Conservation (phyloP, 345 rosid species). For the Toxicodendron radicans region DNA sequence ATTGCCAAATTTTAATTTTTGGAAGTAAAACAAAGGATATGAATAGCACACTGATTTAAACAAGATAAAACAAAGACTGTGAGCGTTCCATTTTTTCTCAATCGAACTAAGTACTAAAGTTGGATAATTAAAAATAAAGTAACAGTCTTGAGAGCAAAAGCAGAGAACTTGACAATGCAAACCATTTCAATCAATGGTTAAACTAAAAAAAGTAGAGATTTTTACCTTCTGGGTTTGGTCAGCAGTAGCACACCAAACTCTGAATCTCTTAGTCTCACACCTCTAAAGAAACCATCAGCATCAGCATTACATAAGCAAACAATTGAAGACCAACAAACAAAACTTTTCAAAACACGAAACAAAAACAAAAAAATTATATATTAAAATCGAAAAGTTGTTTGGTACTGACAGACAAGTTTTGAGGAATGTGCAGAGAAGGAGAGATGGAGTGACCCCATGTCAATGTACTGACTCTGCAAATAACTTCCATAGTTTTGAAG, state of each 20-base stretch:
- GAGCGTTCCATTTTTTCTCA: not conserved
- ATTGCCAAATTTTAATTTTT: not conserved
- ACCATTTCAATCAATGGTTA: not conserved
- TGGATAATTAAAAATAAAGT: not conserved
- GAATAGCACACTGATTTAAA: not conserved
- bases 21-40: no score
- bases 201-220: not conserved
- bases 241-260: slow-evolving; percentile 39
- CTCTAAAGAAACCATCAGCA: slow-evolving; percentile 32
- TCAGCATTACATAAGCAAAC: slow-evolving; percentile 5
- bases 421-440: slow-evolving; percentile 40
- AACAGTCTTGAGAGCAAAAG: not conserved
- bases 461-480: slow-evolving; percentile 46
- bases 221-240: slow-evolving; percentile 54
- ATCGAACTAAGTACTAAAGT: not conserved
- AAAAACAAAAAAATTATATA: not conserved
- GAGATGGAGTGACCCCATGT: slow-evolving; percentile 58
- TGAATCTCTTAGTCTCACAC: slow-evolving; percentile 35
- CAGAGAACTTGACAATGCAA: not conserved
- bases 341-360: not conserved
- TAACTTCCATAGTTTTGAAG: slow-evolving; percentile 37
- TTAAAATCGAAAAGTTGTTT: not conserved
- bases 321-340: not conserved
- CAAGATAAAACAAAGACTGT: not conserved
- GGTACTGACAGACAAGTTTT: slow-evolving; percentile 35